Base-by-base conservation (phyloP, 2,329 filamentous ascomycete species). In the Taxawa tesnikishii region DNA sequence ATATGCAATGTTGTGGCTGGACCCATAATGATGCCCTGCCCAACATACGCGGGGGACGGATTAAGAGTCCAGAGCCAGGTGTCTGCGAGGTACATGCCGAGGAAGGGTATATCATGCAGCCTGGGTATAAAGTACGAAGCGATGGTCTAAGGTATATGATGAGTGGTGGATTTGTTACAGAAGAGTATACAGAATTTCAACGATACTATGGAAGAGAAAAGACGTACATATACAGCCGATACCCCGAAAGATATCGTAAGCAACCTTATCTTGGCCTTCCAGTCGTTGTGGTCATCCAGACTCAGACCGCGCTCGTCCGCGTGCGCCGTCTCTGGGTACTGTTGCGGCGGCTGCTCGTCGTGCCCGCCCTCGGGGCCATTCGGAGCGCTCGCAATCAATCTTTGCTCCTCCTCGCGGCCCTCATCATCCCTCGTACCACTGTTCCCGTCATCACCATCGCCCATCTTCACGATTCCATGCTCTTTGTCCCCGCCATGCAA, bases 1-100 rank as follows among this genome's bases (percentile, higher is more conserved):
- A 98, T 98, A 46, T 96, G 88, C 32, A 93, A 68, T 3, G 88
- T 96, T 0, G 90, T 98, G 24, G 84, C 79, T 4, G 88, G 83
- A 0, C 90, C 90, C 90, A 98, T 98, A 49, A 98, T 96, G 40
- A 98, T 92, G 8, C 90, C 90, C 58, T 98, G 90, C 0, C 90
- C 90, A 15, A 96, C 76, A 53, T 98, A 98, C 3, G 90, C 90
- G n/a, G 93, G 79, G 28, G 85, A 94, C 0, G 90, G 90, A 44
- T 98, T 98, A 5, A 98, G 63, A 1, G 83, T 90, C 90, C 90
- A 98, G 1, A 94, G 70, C 88, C 88, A 98, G 2, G 73, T 73
- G 1, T 71, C 60, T 0, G 85, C 85, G 5, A 92, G 70, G 2
- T 70, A 58, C 1, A 69, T 59, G 1, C 90, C 90, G 43, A 96